Evolutionary conservation across 116 monocot species (phyloP).

Genomic region (Phalaenopsis hybrid): DNA sequence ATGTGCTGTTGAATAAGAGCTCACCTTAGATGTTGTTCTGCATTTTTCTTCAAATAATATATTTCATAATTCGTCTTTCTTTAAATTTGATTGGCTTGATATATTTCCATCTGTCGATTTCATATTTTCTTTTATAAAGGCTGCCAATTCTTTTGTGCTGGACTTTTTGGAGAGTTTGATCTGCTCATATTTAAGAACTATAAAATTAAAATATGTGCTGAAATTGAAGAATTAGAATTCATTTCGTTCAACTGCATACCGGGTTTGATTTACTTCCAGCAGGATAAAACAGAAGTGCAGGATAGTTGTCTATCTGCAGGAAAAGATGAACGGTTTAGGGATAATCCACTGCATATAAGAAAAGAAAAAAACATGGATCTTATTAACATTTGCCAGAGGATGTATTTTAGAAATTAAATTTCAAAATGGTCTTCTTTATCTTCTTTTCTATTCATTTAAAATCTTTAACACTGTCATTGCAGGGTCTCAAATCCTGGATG

Average conservation of each 20-base stretch:
- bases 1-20: neutral
- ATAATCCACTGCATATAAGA: neutral
- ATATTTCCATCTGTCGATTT: constrained; percentile 11
- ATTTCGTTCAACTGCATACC: constrained; percentile 28
- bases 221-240: neutral
- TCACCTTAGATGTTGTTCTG: neutral
- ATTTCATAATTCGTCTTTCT: constrained; percentile 66
- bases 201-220: neutral
- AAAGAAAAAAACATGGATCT: neutral
- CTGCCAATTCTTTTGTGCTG: constrained; percentile 51
- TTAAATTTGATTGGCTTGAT: constrained; percentile 9
- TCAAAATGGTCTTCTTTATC: too few relatives aligned
- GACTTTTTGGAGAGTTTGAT: constrained; percentile 76
- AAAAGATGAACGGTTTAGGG: neutral
- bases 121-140: constrained; percentile 46
- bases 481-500: too few relatives aligned
- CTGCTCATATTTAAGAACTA: constrained; percentile 20
- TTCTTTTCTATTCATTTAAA: too few relatives aligned
- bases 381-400: too few relatives aligned
- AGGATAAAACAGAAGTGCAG: constrained; percentile 71
- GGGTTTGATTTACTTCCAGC: constrained; percentile 75
- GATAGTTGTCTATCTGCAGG: constrained; percentile 63
- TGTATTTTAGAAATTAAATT: too few relatives aligned
- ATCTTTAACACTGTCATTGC: too few relatives aligned
- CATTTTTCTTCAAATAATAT: neutral